Evolutionary conservation across 768 basidiomycete genomes (phyloP), one percentile per base, ranked within the genome.

Genomic region (Tylopilus vinaceipallidus): DNA sequence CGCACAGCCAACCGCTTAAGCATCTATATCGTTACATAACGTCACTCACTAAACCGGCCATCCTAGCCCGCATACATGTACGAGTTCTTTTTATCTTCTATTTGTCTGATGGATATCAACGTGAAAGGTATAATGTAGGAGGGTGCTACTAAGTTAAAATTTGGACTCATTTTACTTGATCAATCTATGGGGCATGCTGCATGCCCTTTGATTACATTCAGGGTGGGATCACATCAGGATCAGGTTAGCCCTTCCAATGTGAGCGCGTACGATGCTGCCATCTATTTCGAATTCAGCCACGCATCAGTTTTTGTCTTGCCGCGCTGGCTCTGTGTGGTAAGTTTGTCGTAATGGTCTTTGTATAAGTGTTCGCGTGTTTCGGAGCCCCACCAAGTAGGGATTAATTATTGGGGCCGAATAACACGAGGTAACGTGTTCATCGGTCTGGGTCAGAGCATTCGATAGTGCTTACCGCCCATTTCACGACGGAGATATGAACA

Each of bases 31-130:
- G 6, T 5, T n/a, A n/a, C n/a, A n/a, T n/a, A n/a, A 23, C 27
- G 6, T 37, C 4, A 33, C 23, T 35, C 16, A 7, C 5, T 35
- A 30, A 55, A 13, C 3, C 47, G 49, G n/a, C n/a, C n/a, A n/a
- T 37, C 20, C 46, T 43, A 19, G 23, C 20, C 13, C 26, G 6
- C 40, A 19, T 57, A 55, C 50, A 3, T 53, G 60, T 63, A 63
- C 14, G 8, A 50, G 22, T 40, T 56, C 52, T 55, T 24, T 37
- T 22, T 24, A 29, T 19, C 40, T n/a, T 14, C 2, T 32, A 34
- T 9, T 39, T n/a, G n/a, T n/a, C n/a, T n/a, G n/a, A n/a, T 26
- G 22, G 24, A 35, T 14, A 19, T 10, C 17, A 20, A 49, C 11
- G 14, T 11, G 11, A 26, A 36, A 16, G 12, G 26, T 37, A 37